phyloP scores from a whole-genome alignment of 257 asterid genomes.

The Capsicum pubescens region DNA sequence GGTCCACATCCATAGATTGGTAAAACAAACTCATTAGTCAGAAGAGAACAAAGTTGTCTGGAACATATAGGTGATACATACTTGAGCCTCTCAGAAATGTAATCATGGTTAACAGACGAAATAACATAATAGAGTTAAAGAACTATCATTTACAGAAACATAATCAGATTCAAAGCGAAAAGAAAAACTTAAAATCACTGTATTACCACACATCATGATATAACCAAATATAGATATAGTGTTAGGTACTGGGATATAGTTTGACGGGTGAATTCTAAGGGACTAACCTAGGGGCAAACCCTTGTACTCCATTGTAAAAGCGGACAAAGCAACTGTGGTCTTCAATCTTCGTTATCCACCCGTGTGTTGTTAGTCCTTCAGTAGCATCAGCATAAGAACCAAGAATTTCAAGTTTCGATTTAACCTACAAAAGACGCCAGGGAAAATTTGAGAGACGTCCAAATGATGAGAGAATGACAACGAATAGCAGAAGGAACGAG shows the following conservation, averaged over 20 bases:
- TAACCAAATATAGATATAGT: neutral
- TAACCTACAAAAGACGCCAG: conserved; percentile 56
- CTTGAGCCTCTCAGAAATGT: neutral
- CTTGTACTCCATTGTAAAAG: conserved; percentile 96
- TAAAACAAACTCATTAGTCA: neutral
- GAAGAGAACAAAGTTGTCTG: conserved; percentile 7
- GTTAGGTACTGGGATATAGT: neutral
- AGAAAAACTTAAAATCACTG: neutral
- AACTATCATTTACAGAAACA: neutral
- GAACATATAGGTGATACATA: conserved; percentile 15
- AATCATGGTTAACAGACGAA: neutral
- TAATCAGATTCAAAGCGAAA: conserved; percentile 15
- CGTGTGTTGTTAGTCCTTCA: conserved; percentile 88
- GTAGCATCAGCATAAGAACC: conserved; percentile 82
- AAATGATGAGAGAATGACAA: neutral
- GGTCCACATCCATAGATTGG: neutral
- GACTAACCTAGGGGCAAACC: conserved; percentile 86
- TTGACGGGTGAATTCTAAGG: neutral
- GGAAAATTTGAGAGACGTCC: neutral
- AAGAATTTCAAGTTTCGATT: conserved; percentile 80
- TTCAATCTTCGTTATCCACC: conserved; percentile 97
- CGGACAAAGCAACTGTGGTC: conserved; percentile 97
- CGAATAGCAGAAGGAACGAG: neutral
- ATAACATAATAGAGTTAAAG: neutral
- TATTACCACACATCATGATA: conserved; percentile 5